Conservation (phyloP, 2,329 filamentous ascomycete species). For the Phoma sp. region DNA sequence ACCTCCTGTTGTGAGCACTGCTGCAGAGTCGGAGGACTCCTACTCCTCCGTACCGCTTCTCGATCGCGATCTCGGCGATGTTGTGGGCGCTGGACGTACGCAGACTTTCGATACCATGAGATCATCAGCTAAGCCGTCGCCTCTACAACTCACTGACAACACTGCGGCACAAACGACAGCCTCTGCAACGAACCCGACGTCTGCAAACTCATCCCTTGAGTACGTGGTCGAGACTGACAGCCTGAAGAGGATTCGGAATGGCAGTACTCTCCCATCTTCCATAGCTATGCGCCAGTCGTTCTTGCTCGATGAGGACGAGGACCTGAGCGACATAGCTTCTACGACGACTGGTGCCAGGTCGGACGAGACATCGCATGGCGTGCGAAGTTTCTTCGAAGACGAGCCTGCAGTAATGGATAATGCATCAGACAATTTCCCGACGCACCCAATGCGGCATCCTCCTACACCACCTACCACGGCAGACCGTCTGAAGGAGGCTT, state of each 20-base stretch:
- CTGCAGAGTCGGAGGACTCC: constrained; percentile 70
- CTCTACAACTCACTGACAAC: constrained; percentile 33
- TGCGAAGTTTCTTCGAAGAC: constrained; percentile 59
- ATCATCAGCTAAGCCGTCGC: constrained; percentile 51
- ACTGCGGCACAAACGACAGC: constrained; percentile 23
- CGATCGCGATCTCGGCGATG: constrained; percentile 63
- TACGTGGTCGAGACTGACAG: constrained; percentile 60
- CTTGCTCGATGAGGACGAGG: constrained; percentile 60
- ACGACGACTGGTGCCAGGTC: constrained; percentile 60
- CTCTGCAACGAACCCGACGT: constrained; percentile 29
- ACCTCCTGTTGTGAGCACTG: constrained; percentile 46
- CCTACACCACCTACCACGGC: constrained; percentile 53
- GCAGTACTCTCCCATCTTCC: constrained; percentile 50
- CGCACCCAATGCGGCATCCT: constrained; percentile 47
- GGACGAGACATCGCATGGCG: constrained; percentile 46
- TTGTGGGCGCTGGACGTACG: constrained; percentile 25
- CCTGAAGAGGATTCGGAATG: constrained; percentile 55
- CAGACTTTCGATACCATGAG: constrained; percentile 54
- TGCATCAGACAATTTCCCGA: constrained; percentile 35
- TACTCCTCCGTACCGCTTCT: constrained; percentile 80
- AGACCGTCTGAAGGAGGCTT: constrained; percentile 36
- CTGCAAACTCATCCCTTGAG: constrained; percentile 58
- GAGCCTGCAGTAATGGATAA: constrained; percentile 48
- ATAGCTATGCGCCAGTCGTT: constrained; percentile 52
- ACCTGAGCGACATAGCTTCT: constrained; percentile 60